Evolutionary conservation across 129 eudicot species (phyloP), one percentile per base, ranked within the genome.

Genomic region (Logfia minima): DNA sequence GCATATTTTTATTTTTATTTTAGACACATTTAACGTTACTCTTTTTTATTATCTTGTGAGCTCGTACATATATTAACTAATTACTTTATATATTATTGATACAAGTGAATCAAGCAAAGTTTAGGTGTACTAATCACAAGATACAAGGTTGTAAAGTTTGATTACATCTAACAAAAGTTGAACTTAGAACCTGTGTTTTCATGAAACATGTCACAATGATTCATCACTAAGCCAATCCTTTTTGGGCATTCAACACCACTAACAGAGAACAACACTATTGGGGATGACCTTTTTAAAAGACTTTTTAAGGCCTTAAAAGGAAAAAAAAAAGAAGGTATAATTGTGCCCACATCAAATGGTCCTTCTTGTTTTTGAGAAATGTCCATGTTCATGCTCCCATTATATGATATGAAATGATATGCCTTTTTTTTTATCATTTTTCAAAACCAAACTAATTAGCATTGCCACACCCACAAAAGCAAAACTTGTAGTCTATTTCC

Each of bases 361-460:
- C 84, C 79, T 66, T 23, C 29, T 28, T 17, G 56, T 45, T 79
- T 66, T 73, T 80, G 73, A 73, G 51, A 80, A 74, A 66, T 53
- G 72, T 55, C 75, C 79, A 80, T 74, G 79, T 66, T 80, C 84
- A 55, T 74, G 79, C 84, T 41, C 75, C 39, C 79, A 41, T 80
- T 22, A 74, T 80, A 73, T 73, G 68, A 72, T 60, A 79, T 79
- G 37, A 34, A 5, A 34, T 34, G 68, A 39, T 39, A 39, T 39
- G 41, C 41, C 74, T 56, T 80, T 60, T 56, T 80, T 60, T 80
- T 29, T n/a, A n/a, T 80, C 79, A 56, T 67, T 51, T 80, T 80
- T n/a, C 75, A 74, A 35, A 66, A 41, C 53, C 64, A 74, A 58
- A 66, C 75, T 52, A 80, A 26, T 26, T 26, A 80, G 70, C 63